Percentiles rank a stretch among this genome's conserved stretches.
Evolutionary conservation across 768 basidiomycete species (phyloP).

Genomic region (Phylloporus scabripes): DNA sequence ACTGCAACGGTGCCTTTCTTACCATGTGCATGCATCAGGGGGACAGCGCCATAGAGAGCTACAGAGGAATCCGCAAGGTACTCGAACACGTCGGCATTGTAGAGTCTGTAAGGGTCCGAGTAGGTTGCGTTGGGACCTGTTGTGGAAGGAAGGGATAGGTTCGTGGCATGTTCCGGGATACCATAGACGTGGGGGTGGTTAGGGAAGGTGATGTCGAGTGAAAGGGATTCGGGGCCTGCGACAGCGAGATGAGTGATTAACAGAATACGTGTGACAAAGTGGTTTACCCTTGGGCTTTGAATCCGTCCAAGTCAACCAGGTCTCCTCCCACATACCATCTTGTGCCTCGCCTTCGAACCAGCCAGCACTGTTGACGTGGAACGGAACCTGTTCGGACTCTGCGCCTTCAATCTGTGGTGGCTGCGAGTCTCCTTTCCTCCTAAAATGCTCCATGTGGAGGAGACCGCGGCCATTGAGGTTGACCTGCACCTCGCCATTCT

Average conservation of each 20-base stretch:
- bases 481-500: constrained; percentile 76
- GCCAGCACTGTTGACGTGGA: constrained; percentile 48
- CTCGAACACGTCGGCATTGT: constrained; percentile 95
- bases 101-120: constrained; percentile 90
- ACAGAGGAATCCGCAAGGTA: constrained; percentile 77
- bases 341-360: constrained; percentile 92
- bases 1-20: constrained; percentile 83
- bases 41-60: constrained; percentile 88
- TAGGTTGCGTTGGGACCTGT: constrained; percentile 71
- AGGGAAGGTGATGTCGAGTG: constrained; percentile 90
- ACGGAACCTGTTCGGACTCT: constrained; percentile 46
- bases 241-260: constrained; percentile 1
- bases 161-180: constrained; percentile 93
- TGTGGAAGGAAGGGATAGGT: constrained; percentile 83
- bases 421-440: constrained; percentile 47
- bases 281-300: constrained; percentile 86
- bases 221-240: constrained; percentile 91
- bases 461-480: constrained; percentile 86
- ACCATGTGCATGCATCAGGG: constrained; percentile 90
- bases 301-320: constrained; percentile 82
- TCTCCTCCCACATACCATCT: constrained; percentile 87
- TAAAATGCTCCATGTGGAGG: constrained; percentile 98
- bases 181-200: constrained; percentile 89
- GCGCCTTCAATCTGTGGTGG: constrained; percentile 37
- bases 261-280: neutral